Evolutionary conservation across 2,329 filamentous ascomycete species (phyloP).

Genomic region (Gnomoniopsis smithogilvyi): DNA sequence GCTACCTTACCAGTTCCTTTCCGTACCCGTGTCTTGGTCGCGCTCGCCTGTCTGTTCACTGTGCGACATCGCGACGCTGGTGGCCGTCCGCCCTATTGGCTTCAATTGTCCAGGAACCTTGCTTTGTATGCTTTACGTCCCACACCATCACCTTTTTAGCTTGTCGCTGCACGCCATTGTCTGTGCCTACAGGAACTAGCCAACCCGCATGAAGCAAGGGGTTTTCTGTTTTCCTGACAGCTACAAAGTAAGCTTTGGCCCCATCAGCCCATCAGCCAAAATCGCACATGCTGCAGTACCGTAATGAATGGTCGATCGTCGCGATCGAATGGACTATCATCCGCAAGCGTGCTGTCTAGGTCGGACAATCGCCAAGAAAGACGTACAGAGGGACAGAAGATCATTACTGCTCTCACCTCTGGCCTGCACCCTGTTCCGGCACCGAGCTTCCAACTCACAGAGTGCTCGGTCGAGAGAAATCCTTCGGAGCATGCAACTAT

Average conservation of each 20-base stretch:
- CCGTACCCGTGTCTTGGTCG: not conserved
- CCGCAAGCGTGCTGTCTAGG: no score
- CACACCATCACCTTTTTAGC: not conserved
- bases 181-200: not conserved
- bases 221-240: not conserved
- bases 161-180: not conserved
- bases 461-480: not conserved
- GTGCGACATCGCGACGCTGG: not conserved
- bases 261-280: no score
- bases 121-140: not conserved
- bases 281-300: no score
- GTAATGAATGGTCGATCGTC: no score
- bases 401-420: not conserved
- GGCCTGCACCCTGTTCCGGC: not conserved
- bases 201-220: not conserved
- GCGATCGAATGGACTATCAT: no score
- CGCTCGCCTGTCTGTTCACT: no score
- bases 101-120: not conserved
- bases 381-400: no score
- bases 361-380: no score
- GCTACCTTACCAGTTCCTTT: not conserved
- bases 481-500: not conserved
- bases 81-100: not conserved
- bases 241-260: not conserved
- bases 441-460: not conserved